phyloP scores from a whole-genome alignment of 2,329 filamentous ascomycete genomes.

The Scortechinia acanthostroma region DNA sequence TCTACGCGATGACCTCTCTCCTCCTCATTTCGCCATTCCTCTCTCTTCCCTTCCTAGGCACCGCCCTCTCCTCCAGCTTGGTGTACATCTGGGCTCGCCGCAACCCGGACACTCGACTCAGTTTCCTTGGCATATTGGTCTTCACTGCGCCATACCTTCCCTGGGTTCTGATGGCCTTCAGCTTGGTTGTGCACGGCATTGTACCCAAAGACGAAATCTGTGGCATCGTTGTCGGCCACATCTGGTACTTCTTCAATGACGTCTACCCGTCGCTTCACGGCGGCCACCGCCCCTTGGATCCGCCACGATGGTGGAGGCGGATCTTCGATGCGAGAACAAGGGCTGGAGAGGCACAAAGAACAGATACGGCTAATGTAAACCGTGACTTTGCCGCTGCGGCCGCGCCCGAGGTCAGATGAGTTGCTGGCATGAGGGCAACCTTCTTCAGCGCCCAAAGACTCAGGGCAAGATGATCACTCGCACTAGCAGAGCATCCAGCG shows the following conservation, averaged over 20 bases:
- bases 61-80: slow-evolving; percentile 53
- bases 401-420: slow-evolving; percentile 9
- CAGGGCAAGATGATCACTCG: too few species aligned
- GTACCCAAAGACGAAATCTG: slow-evolving; percentile 65
- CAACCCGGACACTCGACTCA: slow-evolving; percentile 59
- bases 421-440: too few species aligned
- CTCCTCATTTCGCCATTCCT: slow-evolving; percentile 54
- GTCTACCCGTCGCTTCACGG: slow-evolving; percentile 60
- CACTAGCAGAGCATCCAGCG: too few species aligned
- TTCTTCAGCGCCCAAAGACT: too few species aligned
- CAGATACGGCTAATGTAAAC: slow-evolving; percentile 15
- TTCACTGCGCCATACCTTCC: slow-evolving; percentile 64
- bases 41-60: slow-evolving; percentile 57
- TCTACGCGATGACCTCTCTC: slow-evolving; percentile 52
- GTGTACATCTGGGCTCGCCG: slow-evolving; percentile 66
- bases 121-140: slow-evolving; percentile 53
- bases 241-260: slow-evolving; percentile 69
- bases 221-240: slow-evolving; percentile 60
- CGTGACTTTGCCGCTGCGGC: slow-evolving; percentile 26
- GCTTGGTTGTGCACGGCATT: slow-evolving; percentile 52
- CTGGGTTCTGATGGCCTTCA: slow-evolving; percentile 61
- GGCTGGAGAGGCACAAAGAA: slow-evolving; percentile 4
- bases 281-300: slow-evolving; percentile 55
- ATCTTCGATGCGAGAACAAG: slow-evolving; percentile 43
- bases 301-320: slow-evolving; percentile 57